A percentile compares a stretch with the other conserved stretches of the same genome.
Evolutionary conservation across 805 yeast genomes (phyloP).

Genomic region (Yarrowia bubula): DNA sequence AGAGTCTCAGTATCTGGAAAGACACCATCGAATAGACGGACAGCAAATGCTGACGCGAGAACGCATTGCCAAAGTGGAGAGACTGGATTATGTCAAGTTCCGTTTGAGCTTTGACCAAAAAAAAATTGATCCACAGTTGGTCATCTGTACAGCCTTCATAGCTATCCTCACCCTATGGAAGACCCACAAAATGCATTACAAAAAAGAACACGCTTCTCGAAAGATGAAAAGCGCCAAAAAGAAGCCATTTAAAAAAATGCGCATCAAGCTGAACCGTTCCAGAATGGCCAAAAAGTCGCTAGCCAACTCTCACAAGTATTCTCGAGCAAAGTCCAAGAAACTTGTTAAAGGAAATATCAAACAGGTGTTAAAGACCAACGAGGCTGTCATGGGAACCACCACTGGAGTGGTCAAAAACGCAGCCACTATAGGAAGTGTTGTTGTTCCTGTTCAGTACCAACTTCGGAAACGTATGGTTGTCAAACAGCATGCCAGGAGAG

Average conservation of each 20-base stretch:
- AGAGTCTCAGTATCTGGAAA: conserved; percentile 10
- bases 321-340: conserved; percentile 9
- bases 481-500: background rate
- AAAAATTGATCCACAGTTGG: conserved; percentile 18
- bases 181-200: conserved; percentile 12
- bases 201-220: background rate
- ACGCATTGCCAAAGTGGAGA: background rate
- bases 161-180: conserved; percentile 7
- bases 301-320: background rate
- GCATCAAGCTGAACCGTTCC: background rate
- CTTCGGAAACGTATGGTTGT: conserved; percentile 6
- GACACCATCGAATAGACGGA: background rate
- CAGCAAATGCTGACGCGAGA: background rate
- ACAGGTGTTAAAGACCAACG: background rate
- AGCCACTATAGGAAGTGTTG: conserved; percentile 4
- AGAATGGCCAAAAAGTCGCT: background rate
- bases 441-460: conserved; percentile 4
- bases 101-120: background rate
- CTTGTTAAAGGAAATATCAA: background rate
- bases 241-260: background rate
- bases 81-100: background rate
- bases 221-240: background rate
- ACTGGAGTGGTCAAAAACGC: conserved; percentile 6
- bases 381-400: background rate
- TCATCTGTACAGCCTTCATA: background rate